These are phyloP conservation scores for Nannochloropsis oceanica DNA, from an alignment of 108 stramenopile species.

Conservation along the genomic window DNA sequence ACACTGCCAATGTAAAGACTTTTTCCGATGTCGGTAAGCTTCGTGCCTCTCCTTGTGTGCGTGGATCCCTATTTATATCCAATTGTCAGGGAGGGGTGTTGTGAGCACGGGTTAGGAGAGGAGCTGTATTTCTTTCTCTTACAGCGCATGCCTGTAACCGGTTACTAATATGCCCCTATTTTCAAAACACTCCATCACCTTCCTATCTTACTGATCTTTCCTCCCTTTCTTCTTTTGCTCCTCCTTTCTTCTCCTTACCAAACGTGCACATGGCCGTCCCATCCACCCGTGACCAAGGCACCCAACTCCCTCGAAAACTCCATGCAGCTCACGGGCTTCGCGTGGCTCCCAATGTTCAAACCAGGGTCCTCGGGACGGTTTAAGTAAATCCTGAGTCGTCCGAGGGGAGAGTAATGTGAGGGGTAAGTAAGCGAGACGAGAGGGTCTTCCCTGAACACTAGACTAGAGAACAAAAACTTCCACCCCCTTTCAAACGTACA, in stretches of 20 bases:
- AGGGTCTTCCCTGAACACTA: background rate
- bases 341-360: constrained; percentile 9
- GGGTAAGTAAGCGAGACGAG: background rate
- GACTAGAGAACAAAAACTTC: background rate
- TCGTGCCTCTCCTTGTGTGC: background rate
- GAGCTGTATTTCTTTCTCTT: background rate
- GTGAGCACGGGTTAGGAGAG: no score
- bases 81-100: background rate
- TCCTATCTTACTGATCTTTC: background rate
- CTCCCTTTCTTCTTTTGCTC: background rate
- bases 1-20: constrained; percentile 24
- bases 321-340: constrained; percentile 24
- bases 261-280: constrained; percentile 23
- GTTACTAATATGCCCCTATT: background rate
- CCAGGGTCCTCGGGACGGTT: background rate
- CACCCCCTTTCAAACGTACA: constrained; percentile 3
- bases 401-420: background rate
- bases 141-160: background rate
- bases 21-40: background rate
- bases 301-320: constrained; percentile 18
- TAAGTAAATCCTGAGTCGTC: constrained; percentile 11
- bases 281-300: constrained; percentile 26
- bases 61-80: background rate
- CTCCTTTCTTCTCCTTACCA: constrained; percentile 13
- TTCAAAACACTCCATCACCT: background rate